Evolutionary conservation across 805 yeast genomes (phyloP), one percentile per base, ranked within the genome.

Genomic region (Spathaspora sp.): DNA sequence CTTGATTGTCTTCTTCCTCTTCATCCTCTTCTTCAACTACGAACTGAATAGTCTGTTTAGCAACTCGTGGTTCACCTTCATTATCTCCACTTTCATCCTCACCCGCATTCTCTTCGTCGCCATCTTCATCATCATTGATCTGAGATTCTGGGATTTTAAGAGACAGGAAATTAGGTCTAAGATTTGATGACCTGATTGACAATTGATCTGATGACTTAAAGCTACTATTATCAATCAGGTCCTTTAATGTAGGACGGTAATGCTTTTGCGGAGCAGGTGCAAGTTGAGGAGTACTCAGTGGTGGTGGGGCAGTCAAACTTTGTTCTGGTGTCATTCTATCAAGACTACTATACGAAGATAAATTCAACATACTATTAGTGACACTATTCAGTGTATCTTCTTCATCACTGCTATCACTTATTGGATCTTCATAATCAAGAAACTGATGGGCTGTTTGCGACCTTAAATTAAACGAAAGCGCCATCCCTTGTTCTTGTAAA

Each of bases 391-490:
- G 7, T 10, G 40, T 50, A 18, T 57, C 63, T 14, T 48, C 48
- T 19, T 47, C 49, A 20, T 46, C 55, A 42, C 43, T 39, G 16
- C 39, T 32, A 8, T 49, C 45, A 29, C 44, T 31, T 31, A 64
- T 52, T 0, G 65, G 56, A 40, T 61, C 58, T 38, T 64, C 60
- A 49, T 66, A 62, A 53, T 65, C 65, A 44, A 45, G 39, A 31
- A 66, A 66, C 42, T 60, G 56, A 40, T 66, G 66, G 0, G 70
- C 68, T 39, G 66, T 67, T 50, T 67, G 73, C 2, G 93, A 81
- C 52, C 85, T 85, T 85, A 92, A 87, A 48, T 86, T 84, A 53
- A 89, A 78, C 1, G 94, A 83, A 3, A 91, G 80, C 1, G 76
- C 64, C 51, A 73, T 59, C 0, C 97, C 97, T 57, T 86, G 72